Base-by-base conservation (phyloP, 78 protist species). In the Bigelowiella natans region DNA sequence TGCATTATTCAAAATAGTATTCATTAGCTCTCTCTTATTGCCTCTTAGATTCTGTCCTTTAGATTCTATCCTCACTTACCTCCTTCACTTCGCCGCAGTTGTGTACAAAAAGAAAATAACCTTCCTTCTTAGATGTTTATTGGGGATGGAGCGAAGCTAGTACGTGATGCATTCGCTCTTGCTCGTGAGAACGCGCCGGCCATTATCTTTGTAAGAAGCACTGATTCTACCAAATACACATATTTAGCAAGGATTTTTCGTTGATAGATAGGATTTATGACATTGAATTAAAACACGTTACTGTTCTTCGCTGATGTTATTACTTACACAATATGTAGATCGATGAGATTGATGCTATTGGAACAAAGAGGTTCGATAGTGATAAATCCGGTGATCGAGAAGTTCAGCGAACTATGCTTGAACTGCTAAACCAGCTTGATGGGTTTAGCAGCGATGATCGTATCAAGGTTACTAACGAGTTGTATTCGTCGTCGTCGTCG, bases 341-440 rank as follows among this genome's bases (percentile, higher is more conserved):
- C 36, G 99, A 99, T 89, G 99, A 99, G 94, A 94, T 99, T 28
- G 99, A 99, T 40, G 99, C 99, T 40, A 93, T 99, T 31, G 99
- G 99, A 30, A 96, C 99, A 36, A 97, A 97, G 90, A 94, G 99
- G 31, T 95, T 94, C 91, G 98, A 96, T 94, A 88, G 94, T 7
- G 99, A 97, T 28, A 73, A 94, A 86, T 88, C 96, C 2, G 99
- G 99, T n/a, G 98, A 97, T 91, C 39, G 99, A 0, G 99, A 98
- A 87, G 99, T 99, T 63, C 99, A 98, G 91, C 94, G 99, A 1
- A 99, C 99, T 0, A 98, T 98, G 99, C 95, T 99, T 29, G 99
- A 99, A 96, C 95, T 99, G 85, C 95, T 99, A 30, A 97, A 98
- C 82, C 99, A 99, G 90, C 94, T 99, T 38, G 99, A 99, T 89